A percentile compares a stretch with the other conserved stretches of the same genome.
phyloP scores from a whole-genome alignment of 106 monocot genomes.

The Iris macrosiphon region DNA sequence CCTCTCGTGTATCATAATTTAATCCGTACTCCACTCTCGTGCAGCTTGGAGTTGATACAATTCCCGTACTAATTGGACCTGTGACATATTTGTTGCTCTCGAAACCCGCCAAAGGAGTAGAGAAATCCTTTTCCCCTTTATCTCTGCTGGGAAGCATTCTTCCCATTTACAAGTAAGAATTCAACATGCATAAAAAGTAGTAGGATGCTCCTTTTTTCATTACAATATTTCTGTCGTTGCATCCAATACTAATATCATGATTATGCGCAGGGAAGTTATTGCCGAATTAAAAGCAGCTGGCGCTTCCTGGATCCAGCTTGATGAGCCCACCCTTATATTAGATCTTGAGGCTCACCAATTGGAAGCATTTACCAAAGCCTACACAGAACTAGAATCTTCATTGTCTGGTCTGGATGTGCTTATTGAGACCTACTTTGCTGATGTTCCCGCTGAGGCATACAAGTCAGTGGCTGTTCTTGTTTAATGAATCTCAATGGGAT shows the following conservation, averaged over 20 bases:
- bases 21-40: too few species aligned
- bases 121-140: conserved; percentile 22
- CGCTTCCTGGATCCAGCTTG: conserved; percentile 29
- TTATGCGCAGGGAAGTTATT: conserved; percentile 18
- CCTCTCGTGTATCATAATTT: too few species aligned
- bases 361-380: conserved; percentile 19
- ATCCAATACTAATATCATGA: not conserved
- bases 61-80: conserved; percentile 27
- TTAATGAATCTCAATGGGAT: not conserved
- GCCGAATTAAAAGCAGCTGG: conserved; percentile 27
- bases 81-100: conserved; percentile 24
- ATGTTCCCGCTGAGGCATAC: conserved; percentile 14
- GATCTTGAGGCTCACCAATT: conserved; percentile 23
- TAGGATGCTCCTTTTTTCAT: not conserved
- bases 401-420: conserved; percentile 16
- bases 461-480: conserved; percentile 2
- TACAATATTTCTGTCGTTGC: not conserved
- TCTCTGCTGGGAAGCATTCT: conserved; percentile 19
- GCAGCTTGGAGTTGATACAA: conserved; percentile 21
- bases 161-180: conserved; percentile 23
- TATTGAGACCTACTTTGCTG: conserved; percentile 15
- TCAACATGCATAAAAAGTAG: not conserved
- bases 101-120: conserved; percentile 23
- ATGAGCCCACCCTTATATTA: conserved; percentile 24
- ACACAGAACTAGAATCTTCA: conserved; percentile 15